Conservation (phyloP, 2,329 filamentous ascomycete species). For the Epichloe amarillans region DNA sequence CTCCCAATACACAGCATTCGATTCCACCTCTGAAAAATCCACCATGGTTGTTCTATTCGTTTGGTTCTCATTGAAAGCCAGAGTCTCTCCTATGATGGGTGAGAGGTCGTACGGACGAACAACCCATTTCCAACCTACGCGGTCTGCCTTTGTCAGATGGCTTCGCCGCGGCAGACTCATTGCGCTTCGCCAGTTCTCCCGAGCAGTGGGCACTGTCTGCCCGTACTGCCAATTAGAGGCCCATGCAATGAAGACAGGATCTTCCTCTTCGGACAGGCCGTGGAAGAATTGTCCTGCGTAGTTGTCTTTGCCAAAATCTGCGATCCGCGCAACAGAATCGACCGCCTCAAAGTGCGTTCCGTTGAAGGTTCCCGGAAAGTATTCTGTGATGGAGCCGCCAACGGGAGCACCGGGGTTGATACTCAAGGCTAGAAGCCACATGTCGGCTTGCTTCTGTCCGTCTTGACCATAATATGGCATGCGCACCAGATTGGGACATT, state of each 20-base stretch:
- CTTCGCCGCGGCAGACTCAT: constrained; percentile 30
- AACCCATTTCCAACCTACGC: constrained; percentile 37
- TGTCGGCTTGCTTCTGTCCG: constrained; percentile 12
- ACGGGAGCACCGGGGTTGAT: constrained; percentile 45
- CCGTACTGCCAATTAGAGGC: constrained; percentile 24
- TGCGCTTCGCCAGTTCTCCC: constrained; percentile 19
- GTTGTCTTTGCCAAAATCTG: constrained; percentile 24
- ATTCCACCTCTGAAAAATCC: constrained; percentile 35
- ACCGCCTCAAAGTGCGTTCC: constrained; percentile 43
- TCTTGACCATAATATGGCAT: constrained; percentile 30
- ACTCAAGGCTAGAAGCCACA: constrained; percentile 34
- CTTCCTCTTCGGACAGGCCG: constrained; percentile 9
- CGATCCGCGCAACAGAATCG: constrained; percentile 15
- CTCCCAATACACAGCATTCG: constrained; percentile 40
- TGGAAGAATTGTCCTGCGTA: constrained; percentile 24
- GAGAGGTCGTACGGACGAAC: constrained; percentile 34
- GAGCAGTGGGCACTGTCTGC: constrained; percentile 16
- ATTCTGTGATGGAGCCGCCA: constrained; percentile 41
- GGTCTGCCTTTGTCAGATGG: constrained; percentile 36
- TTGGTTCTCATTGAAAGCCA: constrained; percentile 29
- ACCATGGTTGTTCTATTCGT: constrained; percentile 34
- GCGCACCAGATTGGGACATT: constrained; percentile 48
- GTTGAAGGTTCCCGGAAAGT: constrained; percentile 47
- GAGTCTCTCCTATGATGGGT: constrained; percentile 29
- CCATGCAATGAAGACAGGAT: constrained; percentile 22